Evolutionary conservation across 2,329 filamentous ascomycete species (phyloP).

Genomic region (Ceratocystis harringtonii): DNA sequence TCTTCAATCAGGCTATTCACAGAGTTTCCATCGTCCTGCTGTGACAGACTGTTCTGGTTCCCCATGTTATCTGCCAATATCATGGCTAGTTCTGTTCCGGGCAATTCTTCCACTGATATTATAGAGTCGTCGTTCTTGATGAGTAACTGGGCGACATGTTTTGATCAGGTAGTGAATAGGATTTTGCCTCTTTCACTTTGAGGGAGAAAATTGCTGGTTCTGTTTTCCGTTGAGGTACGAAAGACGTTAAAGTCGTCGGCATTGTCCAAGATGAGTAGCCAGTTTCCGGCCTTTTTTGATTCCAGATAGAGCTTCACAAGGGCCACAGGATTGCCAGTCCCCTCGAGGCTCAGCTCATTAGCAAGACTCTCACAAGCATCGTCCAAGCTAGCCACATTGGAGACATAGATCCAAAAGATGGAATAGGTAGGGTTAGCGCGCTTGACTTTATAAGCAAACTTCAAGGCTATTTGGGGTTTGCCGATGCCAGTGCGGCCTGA

Average conservation of each 20-base stretch:
- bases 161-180: slow-evolving; percentile 10
- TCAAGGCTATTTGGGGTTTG: neutral
- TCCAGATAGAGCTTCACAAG: slow-evolving; percentile 17
- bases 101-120: neutral
- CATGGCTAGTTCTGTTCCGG: neutral
- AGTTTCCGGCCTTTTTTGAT: slow-evolving; percentile 18
- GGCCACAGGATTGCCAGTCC: neutral
- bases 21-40: too few species aligned
- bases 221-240: neutral
- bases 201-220: slow-evolving; percentile 22
- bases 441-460: neutral
- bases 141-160: neutral
- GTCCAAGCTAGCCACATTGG: neutral
- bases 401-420: neutral
- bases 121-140: neutral
- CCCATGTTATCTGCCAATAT: neutral
- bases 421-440: neutral
- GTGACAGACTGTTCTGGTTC: neutral
- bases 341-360: neutral
- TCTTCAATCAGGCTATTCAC: neutral
- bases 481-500: neutral
- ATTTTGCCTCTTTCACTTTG: slow-evolving; percentile 10
- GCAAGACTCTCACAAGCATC: neutral
- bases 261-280: slow-evolving; percentile 21
- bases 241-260: slow-evolving; percentile 15